phyloP scores from a whole-genome alignment of 345 rosid genomes.

The Zanthoxylum bungeanum region DNA sequence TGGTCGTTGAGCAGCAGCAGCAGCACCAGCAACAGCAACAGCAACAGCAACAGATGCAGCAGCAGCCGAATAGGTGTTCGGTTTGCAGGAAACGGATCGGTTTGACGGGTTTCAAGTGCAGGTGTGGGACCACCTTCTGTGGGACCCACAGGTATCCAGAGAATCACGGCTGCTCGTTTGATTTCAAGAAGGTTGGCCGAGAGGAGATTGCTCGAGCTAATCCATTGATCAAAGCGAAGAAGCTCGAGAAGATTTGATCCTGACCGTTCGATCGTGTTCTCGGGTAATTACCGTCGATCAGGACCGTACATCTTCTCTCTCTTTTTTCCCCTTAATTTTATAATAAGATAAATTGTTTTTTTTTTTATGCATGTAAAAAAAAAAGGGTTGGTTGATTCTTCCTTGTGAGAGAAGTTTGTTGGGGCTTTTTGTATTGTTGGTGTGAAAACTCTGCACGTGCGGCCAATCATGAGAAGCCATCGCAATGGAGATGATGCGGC shows the following conservation, averaged over 20 bases:
- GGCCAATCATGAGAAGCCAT: constrained; percentile 5
- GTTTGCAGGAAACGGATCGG: constrained; percentile 49
- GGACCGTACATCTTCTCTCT: constrained; percentile 10
- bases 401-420: background rate
- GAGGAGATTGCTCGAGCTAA: constrained; percentile 54
- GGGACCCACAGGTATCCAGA: constrained; percentile 55
- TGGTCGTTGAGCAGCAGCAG: background rate
- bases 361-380: background rate
- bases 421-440: background rate
- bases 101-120: constrained; percentile 46
- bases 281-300: background rate
- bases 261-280: background rate
- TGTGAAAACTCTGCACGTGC: background rate
- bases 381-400: background rate
- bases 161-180: constrained; percentile 43
- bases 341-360: background rate
- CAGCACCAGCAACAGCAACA: too few species aligned
- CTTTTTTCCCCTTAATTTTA: background rate
- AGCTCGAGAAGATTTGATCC: constrained; percentile 43
- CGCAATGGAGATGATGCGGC: background rate
- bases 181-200: constrained; percentile 48
- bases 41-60: too few species aligned
- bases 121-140: constrained; percentile 47
- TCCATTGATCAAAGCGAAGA: constrained; percentile 43
- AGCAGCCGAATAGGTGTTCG: constrained; percentile 44